Percentiles rank a stretch among this genome's conserved stretches.
Conservation (phyloP, 2,329 filamentous ascomycete genomes). For the Epichloe festucae region DNA sequence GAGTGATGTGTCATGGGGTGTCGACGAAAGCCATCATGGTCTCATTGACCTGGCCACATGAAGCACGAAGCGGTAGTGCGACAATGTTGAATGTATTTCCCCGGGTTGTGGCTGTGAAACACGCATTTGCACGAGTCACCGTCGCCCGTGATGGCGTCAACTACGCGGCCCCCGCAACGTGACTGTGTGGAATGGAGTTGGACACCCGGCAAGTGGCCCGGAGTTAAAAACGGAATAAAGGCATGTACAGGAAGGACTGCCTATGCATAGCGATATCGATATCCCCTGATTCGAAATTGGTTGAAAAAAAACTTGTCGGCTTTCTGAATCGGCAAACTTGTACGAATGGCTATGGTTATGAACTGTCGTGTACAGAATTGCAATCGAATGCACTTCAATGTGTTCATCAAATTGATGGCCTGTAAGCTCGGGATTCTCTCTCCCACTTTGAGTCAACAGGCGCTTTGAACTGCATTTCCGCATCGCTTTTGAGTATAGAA, state of each 20-base stretch:
- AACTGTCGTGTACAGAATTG: too few relatives aligned
- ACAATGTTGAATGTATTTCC: not conserved
- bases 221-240: not conserved
- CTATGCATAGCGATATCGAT: constrained; percentile 3
- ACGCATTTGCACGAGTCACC: not conserved
- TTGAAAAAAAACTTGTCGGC: not conserved
- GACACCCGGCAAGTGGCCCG: not conserved
- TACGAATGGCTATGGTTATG: not conserved
- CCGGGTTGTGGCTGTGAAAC: not conserved
- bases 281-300: not conserved
- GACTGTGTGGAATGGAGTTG: not conserved
- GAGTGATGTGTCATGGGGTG: constrained; percentile 6
- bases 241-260: not conserved
- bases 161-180: not conserved
- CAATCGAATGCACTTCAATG: too few relatives aligned
- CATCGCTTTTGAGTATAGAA: too few relatives aligned
- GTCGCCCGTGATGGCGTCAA: not conserved
- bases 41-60: constrained; percentile 2
- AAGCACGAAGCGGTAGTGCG: not conserved
- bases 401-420: too few relatives aligned
- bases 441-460: too few relatives aligned
- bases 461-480: too few relatives aligned
- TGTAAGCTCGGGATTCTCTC: too few relatives aligned
- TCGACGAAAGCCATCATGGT: constrained; percentile 1
- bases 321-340: not conserved